These are phyloP conservation scores for Blastocystis sp. DNA, from an alignment of 352 stramenopile species.

Conservation along the genomic window DNA sequence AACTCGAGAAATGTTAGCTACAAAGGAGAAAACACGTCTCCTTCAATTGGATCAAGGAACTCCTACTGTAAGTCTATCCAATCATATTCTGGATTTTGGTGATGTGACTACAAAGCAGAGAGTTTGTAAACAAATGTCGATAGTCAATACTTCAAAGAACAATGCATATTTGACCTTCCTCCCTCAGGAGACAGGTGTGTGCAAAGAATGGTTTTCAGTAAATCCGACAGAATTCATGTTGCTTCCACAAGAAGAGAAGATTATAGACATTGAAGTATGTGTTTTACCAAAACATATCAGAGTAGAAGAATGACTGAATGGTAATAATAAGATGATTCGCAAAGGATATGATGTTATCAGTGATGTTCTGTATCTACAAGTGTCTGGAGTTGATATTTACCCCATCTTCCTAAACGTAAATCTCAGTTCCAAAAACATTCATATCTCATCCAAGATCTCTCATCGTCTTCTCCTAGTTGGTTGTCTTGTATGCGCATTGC, in stretches of 20 bases:
- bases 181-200: not conserved
- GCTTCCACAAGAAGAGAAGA: not conserved
- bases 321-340: not conserved
- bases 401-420: not conserved
- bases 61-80: not conserved
- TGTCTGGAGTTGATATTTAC: not conserved
- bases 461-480: not conserved
- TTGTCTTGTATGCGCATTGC: not conserved
- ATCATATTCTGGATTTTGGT: not conserved
- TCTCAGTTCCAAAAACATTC: not conserved
- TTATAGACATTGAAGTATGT: not conserved
- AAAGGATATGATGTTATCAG: not conserved
- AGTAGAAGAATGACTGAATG: not conserved
- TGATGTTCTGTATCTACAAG: not conserved
- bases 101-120: not conserved
- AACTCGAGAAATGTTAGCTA: not conserved
- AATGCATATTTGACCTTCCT: slow-evolving; percentile 32
- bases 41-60: not conserved
- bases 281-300: not conserved
- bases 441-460: not conserved
- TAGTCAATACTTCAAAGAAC: not conserved
- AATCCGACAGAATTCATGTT: not conserved
- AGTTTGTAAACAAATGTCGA: not conserved
- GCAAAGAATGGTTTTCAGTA: not conserved
- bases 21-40: not conserved